These are phyloP conservation scores for Boehmeria nivea DNA, from an alignment of 306 rosid genomes.

Conservation along the genomic window DNA sequence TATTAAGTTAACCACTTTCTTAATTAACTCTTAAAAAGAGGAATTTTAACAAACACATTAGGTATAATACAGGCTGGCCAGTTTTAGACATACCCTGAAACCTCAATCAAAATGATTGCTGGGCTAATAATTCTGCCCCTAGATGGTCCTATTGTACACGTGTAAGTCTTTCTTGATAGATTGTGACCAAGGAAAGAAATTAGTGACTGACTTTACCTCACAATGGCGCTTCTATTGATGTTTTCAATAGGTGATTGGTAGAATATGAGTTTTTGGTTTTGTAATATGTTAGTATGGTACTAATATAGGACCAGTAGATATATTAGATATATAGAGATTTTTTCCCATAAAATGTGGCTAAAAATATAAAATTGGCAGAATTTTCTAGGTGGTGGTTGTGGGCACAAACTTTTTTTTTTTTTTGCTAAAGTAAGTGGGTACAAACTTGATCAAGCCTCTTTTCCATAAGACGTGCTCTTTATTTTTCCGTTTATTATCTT, in stretches of 20 bases:
- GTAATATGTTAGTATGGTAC: background rate
- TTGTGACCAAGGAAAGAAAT: no score
- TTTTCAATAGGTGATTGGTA: background rate
- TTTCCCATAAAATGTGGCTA: no score
- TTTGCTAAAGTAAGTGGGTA: no score
- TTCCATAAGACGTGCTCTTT: conserved; percentile 2
- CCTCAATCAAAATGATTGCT: background rate
- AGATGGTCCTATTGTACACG: background rate
- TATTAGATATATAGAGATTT: no score
- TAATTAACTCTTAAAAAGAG: background rate
- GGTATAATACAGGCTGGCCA: conserved; percentile 13
- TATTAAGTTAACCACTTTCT: conserved; percentile 25
- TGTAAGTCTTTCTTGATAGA: no score
- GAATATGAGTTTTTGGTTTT: background rate
- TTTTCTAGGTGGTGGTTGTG: no score
- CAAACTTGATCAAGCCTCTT: background rate
- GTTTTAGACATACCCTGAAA: background rate
- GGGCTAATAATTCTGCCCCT: background rate
- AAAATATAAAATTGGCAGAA: no score
- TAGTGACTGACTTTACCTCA: background rate
- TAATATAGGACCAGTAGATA: no score
- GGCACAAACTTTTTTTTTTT: no score
- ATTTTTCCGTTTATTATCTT: no score
- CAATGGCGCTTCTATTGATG: background rate
- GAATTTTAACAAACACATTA: background rate